Evolutionary conservation across 768 basidiomycete species (phyloP), one percentile per base, ranked within the genome.

Genomic region (Phanerochaete carnosa): DNA sequence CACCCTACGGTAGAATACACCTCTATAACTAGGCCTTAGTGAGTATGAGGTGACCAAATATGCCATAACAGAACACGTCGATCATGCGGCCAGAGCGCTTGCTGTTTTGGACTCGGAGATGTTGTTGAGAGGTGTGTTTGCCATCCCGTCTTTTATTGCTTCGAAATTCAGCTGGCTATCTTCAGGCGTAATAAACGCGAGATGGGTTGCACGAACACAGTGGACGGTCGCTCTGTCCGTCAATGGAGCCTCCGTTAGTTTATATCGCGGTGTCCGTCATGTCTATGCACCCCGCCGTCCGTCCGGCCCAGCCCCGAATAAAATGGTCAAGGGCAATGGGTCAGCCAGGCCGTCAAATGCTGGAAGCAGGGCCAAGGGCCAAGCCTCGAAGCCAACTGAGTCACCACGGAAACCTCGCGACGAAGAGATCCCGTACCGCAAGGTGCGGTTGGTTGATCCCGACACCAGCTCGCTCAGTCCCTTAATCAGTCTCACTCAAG

Each of bases 371-470:
- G 5, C 39, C 4, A 19, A 4, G 4, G 8, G 19, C 39, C 11
- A 19, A 43, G 11, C 29, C 16, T 33, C 51, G 30, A 50, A 58
- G 16, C n/a, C 25, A 15, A 28, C 7, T n/a, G 35, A 37, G 35
- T 30, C 52, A 19, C 49, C 56, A 11, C 29, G 39, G 22, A 55
- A 55, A 22, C 57, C 45, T 5, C 49, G 50, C n/a, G 53, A 80
- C 68, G 71, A 76, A 13, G 70, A 79, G 0, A 88, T 88, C 58
- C 73, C 71, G 0, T 71, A 72, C 67, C 26, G 60, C 1, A 57
- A 68, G 53, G 83, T 87, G 55, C 77, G 76, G 47, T 68, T 86
- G 53, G 74, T 80, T 53, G 78, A 88, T 64, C 74, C 80, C 1
- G 71, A 75, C 23, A 80, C 81, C 4, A 70, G 72, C 26, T 70